Evolutionary conservation across 2,329 filamentous ascomycete species (phyloP).

Genomic region (Anthostomella pinea): DNA sequence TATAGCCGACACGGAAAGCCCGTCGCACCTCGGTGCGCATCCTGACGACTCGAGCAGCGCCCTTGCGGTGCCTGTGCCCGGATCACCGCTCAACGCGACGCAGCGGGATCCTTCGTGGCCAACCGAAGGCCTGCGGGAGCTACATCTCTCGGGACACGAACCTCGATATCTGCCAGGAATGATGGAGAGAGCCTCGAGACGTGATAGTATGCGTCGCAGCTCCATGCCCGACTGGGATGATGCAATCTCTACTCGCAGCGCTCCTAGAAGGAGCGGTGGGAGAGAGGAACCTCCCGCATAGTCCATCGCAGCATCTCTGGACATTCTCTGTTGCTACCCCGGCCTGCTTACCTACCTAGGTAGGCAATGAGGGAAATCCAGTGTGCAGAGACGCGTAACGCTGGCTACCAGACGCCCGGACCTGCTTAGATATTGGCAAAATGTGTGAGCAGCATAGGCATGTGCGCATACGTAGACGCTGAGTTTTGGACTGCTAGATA

Average conservation of each 20-base stretch:
- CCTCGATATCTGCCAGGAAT: slow-evolving; percentile 72
- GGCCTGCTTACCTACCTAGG: too few relatives aligned
- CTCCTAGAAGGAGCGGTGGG: slow-evolving; percentile 15
- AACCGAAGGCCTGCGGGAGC: slow-evolving; percentile 39
- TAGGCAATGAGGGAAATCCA: too few relatives aligned
- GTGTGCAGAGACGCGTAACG: too few relatives aligned
- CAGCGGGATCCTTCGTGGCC: slow-evolving; percentile 36
- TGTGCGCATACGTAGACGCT: too few relatives aligned
- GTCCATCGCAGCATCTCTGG: not conserved
- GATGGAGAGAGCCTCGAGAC: slow-evolving; percentile 50
- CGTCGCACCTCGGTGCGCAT: slow-evolving; percentile 14
- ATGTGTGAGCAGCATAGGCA: too few relatives aligned
- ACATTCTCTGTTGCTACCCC: too few relatives aligned
- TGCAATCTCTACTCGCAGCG: slow-evolving; percentile 16
- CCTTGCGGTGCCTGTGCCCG: slow-evolving; percentile 7
- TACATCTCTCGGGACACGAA: slow-evolving; percentile 56
- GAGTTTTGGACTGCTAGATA: too few relatives aligned
- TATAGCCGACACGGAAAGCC: slow-evolving; percentile 14
- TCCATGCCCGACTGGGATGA: slow-evolving; percentile 40
- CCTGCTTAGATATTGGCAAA: too few relatives aligned
- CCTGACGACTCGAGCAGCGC: too few relatives aligned
- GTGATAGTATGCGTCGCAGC: slow-evolving; percentile 39
- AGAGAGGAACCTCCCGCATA: slow-evolving; percentile 17
- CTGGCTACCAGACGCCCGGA: too few relatives aligned
- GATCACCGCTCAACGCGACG: slow-evolving; percentile 18